Conservation (phyloP, 805 yeast species). For the Wickerhamomyces canadensis region DNA sequence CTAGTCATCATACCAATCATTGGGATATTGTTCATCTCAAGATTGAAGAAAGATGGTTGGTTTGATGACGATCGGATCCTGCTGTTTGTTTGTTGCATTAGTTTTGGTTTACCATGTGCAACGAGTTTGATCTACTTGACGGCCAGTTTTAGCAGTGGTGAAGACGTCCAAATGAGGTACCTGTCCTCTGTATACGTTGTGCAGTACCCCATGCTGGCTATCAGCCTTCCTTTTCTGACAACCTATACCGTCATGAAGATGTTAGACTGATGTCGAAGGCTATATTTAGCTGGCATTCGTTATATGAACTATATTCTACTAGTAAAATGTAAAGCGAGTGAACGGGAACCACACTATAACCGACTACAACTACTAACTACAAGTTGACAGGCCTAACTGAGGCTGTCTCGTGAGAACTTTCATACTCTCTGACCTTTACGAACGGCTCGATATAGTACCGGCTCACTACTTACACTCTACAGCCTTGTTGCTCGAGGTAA, state of each 20-base stretch:
- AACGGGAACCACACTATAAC: too few species aligned
- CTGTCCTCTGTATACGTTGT: constrained; percentile 65
- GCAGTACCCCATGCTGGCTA: constrained; percentile 60
- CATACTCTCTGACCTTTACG: too few species aligned
- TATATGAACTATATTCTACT: too few species aligned
- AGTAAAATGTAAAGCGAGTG: too few species aligned
- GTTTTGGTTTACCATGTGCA: constrained; percentile 78
- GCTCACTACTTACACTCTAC: too few species aligned
- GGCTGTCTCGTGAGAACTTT: too few species aligned
- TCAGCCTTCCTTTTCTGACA: constrained; percentile 65
- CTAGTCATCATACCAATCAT: constrained; percentile 73
- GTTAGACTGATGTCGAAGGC: too few species aligned
- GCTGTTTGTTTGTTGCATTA: constrained; percentile 66
- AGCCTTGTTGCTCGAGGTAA: too few species aligned
- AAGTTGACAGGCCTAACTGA: too few species aligned
- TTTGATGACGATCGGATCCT: constrained; percentile 44
- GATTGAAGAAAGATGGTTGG: constrained; percentile 61
- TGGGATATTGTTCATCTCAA: constrained; percentile 60
- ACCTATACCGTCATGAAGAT: constrained; percentile 1
- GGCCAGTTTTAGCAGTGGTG: constrained; percentile 48
- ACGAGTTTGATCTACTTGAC: constrained; percentile 81
- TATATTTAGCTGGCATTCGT: too few species aligned
- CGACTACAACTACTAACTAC: too few species aligned
- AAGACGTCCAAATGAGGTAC: constrained; percentile 70
- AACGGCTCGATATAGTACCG: too few species aligned